Evolutionary conservation across 768 basidiomycete genomes (phyloP).

Genomic region (Boletus sensibilis): DNA sequence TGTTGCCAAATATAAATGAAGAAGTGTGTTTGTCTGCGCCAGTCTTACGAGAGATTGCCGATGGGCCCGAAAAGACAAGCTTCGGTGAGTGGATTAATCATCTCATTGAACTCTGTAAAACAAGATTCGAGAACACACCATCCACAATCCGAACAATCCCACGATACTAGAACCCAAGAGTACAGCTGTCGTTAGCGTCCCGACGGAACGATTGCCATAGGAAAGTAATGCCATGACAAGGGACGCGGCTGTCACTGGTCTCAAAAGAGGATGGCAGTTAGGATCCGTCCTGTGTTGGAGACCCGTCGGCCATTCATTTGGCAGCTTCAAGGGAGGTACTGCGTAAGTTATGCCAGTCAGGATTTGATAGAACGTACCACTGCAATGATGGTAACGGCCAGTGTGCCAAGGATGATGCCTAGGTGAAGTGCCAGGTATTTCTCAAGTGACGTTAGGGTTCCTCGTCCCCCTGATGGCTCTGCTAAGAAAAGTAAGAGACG

Average conservation of each 20-base stretch:
- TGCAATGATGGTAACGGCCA: constrained; percentile 56
- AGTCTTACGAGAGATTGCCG: constrained; percentile 62
- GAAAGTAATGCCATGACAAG: constrained; percentile 58
- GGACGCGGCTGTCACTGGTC: constrained; percentile 55
- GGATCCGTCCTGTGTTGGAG: constrained; percentile 27
- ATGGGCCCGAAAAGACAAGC: constrained; percentile 62
- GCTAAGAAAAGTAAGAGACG: constrained; percentile 68
- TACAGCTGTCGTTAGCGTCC: constrained; percentile 53
- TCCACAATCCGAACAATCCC: constrained; percentile 70
- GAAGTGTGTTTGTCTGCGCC: constrained; percentile 84
- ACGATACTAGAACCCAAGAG: constrained; percentile 50
- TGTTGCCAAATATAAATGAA: constrained; percentile 77
- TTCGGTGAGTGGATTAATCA: constrained; percentile 29
- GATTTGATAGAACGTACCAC: constrained; percentile 40
- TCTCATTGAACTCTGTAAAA: constrained; percentile 8
- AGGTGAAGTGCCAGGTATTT: constrained; percentile 66
- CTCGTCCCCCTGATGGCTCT: constrained; percentile 42
- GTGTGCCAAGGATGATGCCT: constrained; percentile 56
- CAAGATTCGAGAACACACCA: constrained; percentile 44
- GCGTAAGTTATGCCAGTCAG: constrained; percentile 1
- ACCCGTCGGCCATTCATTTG: constrained; percentile 38
- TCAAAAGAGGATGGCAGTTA: constrained; percentile 60
- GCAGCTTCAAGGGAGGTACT: constrained; percentile 36
- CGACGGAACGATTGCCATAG: constrained; percentile 60
- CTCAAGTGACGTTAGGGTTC: constrained; percentile 62